A percentile compares a stretch with the other conserved stretches of the same genome.
These are phyloP conservation scores for Ceratobasidium sp. DNA, from an alignment of 1,284 basidiomycete species.

Conservation along the genomic window DNA sequence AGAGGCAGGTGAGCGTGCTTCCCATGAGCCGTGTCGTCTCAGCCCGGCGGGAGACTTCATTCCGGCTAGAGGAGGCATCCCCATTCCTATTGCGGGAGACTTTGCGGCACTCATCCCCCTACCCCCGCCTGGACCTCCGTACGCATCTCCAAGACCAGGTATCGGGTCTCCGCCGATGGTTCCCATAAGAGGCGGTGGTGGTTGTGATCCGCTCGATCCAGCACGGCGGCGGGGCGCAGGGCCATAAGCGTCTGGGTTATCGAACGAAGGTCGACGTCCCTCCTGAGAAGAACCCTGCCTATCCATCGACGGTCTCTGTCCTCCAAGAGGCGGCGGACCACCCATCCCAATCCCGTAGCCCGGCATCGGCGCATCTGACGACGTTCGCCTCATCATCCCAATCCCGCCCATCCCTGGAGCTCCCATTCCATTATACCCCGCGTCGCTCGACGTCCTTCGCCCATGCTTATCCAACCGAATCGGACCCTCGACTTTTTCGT, in stretches of 20 bases:
- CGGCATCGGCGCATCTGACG: constrained; percentile 8
- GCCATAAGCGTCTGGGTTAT: constrained; percentile 28
- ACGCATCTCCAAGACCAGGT: not conserved
- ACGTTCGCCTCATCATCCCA: constrained; percentile 20
- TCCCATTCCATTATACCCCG: constrained; percentile 1
- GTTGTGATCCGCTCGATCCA: not conserved
- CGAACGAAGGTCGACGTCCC: constrained; percentile 14
- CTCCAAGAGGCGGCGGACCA: not conserved
- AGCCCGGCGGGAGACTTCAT: constrained; percentile 23
- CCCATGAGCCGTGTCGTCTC: constrained; percentile 20
- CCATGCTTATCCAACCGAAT: constrained; percentile 16
- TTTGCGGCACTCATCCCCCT: not conserved
- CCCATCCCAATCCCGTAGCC: constrained; percentile 27
- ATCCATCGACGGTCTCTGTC: constrained; percentile 15
- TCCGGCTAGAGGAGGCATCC: constrained; percentile 1
- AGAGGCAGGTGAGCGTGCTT: not conserved
- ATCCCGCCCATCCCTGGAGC: not conserved
- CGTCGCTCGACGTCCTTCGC: constrained; percentile 29
- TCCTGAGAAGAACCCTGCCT: constrained; percentile 2
- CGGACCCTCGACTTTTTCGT: constrained; percentile 20
- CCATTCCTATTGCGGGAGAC: not conserved
- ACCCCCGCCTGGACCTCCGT: not conserved
- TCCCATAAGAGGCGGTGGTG: constrained; percentile 19
- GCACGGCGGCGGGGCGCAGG: constrained; percentile 28
- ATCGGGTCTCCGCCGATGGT: constrained; percentile 9